Conservation (phyloP, 2,329 filamentous ascomycete species). For the Paecilomyces fulvus region DNA sequence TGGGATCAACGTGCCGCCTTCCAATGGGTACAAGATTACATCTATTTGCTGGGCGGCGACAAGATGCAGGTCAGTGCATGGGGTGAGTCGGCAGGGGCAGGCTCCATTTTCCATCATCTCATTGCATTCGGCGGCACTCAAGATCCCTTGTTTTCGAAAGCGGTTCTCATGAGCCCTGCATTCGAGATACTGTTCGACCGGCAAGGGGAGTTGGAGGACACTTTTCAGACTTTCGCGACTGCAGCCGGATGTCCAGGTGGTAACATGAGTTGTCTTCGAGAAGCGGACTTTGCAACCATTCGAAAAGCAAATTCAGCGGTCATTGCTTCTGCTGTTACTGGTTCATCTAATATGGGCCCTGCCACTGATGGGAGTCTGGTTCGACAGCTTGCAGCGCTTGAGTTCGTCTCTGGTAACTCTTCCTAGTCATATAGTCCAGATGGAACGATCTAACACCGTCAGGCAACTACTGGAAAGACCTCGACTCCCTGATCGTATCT, state of each 20-base stretch:
- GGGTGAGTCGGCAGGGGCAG: constrained; percentile 46
- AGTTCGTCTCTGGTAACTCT: constrained; percentile 17
- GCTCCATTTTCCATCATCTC: constrained; percentile 44
- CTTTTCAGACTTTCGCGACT: constrained; percentile 16
- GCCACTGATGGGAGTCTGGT: constrained; percentile 26
- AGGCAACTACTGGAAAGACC: constrained; percentile 24
- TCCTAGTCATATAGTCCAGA: not conserved
- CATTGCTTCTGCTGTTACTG: constrained; percentile 14
- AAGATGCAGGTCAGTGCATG: constrained; percentile 39
- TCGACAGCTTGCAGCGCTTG: constrained; percentile 22
- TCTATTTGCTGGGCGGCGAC: constrained; percentile 41
- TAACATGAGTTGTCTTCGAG: constrained; percentile 23
- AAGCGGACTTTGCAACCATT: constrained; percentile 12
- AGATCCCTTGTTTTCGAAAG: constrained; percentile 37
- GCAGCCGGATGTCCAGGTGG: constrained; percentile 24
- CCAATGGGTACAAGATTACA: constrained; percentile 43
- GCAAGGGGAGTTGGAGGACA: constrained; percentile 14
- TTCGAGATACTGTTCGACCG: constrained; percentile 15
- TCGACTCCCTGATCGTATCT: constrained; percentile 23
- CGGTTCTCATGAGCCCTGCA: constrained; percentile 25
- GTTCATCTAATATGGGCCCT: constrained; percentile 24
- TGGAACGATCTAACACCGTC: not conserved
- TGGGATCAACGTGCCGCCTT: constrained; percentile 36
- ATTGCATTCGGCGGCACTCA: constrained; percentile 36
- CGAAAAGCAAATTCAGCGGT: constrained; percentile 18